These are phyloP conservation scores for Mycena amicta DNA, from an alignment of 768 basidiomycete species.

Conservation along the genomic window DNA sequence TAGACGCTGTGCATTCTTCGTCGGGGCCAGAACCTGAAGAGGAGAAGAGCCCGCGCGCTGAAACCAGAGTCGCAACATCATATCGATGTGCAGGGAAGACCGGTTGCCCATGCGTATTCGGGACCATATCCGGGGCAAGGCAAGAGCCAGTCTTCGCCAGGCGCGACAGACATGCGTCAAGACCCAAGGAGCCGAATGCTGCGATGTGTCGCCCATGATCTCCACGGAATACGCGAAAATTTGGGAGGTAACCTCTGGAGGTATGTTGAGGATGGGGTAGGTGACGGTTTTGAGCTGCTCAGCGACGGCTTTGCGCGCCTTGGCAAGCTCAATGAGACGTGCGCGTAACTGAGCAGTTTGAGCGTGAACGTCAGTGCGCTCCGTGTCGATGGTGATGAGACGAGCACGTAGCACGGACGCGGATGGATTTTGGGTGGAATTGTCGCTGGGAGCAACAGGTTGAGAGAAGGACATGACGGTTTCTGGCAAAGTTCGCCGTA, in stretches of 20 bases:
- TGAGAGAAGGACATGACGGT: not conserved
- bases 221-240: not conserved
- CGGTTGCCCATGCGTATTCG: not conserved
- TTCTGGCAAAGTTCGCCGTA: too few species aligned
- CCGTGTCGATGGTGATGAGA: not conserved
- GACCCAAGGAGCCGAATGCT: not conserved
- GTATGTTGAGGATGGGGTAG: not conserved
- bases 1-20: not conserved
- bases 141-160: constrained; percentile 2
- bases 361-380: not conserved
- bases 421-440: too few species aligned
- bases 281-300: not conserved
- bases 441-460: too few species aligned
- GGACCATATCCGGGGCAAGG: constrained; percentile 3
- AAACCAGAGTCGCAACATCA: not conserved
- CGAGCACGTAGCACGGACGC: not conserved
- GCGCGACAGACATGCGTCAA: constrained; percentile 11
- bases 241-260: not conserved
- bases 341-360: not conserved
- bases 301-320: not conserved
- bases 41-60: not conserved
- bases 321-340: not conserved
- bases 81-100: not conserved
- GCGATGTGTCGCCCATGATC: not conserved
- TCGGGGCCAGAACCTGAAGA: not conserved